Base-by-base conservation (phyloP, 169 alveolate genomes). In the Plasmodium gallinaceum region DNA sequence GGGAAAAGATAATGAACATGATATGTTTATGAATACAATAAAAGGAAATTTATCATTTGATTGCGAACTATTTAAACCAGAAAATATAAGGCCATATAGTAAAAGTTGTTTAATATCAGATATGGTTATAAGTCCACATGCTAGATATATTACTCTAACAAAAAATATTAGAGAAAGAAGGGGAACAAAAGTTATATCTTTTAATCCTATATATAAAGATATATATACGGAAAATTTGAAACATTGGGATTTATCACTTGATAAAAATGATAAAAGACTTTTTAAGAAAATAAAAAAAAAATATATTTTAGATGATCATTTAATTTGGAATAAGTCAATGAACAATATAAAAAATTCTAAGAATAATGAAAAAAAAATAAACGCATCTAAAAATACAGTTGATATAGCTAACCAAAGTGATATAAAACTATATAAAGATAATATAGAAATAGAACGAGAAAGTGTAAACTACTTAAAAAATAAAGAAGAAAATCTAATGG, bases 141-240 rank as follows among this genome's bases (percentile, higher is more conserved):
- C 98, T 26, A 87, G 99, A 72, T 98, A 97, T 83, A 92, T 96
- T 5, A 94, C 97, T 7, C 85, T 98, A 39, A 95, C 98, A 26
- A 74, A 93, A 75, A 96, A 96, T 80, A 97, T 98, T 24, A 78
- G 96, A 37, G 72, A 51, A 46, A n/a, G 92, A 7, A 58, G 92
- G 42, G 92, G 92, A 46, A 69, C 92, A 4, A 88, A 88, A 60
- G 24, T 88, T 24, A 60, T 75, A 16, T 70, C 85, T 12, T 88
- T 88, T 61, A 75, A 64, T 45, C 73, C 57, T 14, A 88, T 88
- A 20, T 88, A 74, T 46, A 88, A 52, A 42, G 92, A 88, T 71
- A 66, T 42, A 48, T 6, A 88, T 74, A 88, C 92, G 16, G 85
- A 88, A 48, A 10, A 69, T 18, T 16, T 74, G 80, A 68, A 65